Evolutionary conservation across 1,139 yeast genomes (phyloP), one percentile per base, ranked within the genome.

Genomic region (Arxiozyma bovina): DNA sequence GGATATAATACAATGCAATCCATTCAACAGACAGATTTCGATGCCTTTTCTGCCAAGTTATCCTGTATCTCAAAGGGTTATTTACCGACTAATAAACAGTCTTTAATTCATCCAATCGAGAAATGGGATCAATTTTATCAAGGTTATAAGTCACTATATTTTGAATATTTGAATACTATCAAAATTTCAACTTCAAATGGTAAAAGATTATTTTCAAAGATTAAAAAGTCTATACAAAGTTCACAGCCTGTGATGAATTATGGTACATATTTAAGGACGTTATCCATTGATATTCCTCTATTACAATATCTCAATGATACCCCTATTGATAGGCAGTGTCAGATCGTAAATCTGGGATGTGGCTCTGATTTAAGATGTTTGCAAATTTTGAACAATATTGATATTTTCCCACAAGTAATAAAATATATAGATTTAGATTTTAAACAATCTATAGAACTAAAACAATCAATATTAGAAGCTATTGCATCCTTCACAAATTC

Each of bases 341-440:
- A 90, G 66, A 79, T 93, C 12, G 71, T 93, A 0, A 89, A 94
- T 4, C 70, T 93, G 23, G 99, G 99, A 0, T 88, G 97, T n/a
- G 99, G 99, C 0, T 87, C 95, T n/a, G 99, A 93, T 69, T 83
- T 97, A 1, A 71, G 98, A 56, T 61, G 55, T 60, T 40, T 69
- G 18, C 62, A 60, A 12, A 54, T 62, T 22, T 53, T 67, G n/a
- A 18, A 49, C 17, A 42, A 68, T 3, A 34, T 4, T 15, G 20
- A 21, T 12, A 49, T 63, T n/a, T 53, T 61, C 46, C 63, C 67
- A 40, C 60, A 23, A 9, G 23, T 54, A 17, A 11, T 84, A 44
- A 67, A 70, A 3, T 85, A 82, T 64, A 76, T 84, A 53, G 99
- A 93, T 67, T 66, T 89, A 25, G 99, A 93, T 69, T 91, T 87